Evolutionary conservation across 148 eudicot genomes (phyloP), one percentile per base, ranked within the genome.

Genomic region (Gaultheria prostrata): DNA sequence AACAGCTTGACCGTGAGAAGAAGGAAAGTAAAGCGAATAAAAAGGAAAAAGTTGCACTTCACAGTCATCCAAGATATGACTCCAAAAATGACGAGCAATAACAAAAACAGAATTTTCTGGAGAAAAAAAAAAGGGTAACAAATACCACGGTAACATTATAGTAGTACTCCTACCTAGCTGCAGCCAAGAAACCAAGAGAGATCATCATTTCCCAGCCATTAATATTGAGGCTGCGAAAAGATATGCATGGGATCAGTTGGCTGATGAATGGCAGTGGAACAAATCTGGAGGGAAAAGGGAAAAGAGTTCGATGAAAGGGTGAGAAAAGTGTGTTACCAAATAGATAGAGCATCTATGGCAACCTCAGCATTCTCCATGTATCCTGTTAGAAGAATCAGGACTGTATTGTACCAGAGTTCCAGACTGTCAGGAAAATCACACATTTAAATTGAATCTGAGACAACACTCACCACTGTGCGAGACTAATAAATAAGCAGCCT

Each of bases 281-380:
- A 32, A 30, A 8, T 8, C 46, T 59, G 21, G 45, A n/a, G 74
- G 46, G 33, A 65, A 18, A 24, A 26, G 51, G 48, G 51, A 50
- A 48, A 48, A 71, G 63, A 56, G 14, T 8, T 9, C 3, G 3
- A n/a, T 18, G 61, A 48, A 76, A 14, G 30, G 21, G 54, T 6
- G 14, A 43, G n/a, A 82, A 30, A 30, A 63, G 28, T 53, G 24
- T 81, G 13, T 43, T 88, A 86, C 90, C 90, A 88, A 33, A 88
- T 85, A 21, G 90, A 86, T 78, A 88, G 86, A 54, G 90, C 90
- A 80, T 82, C 87, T 54, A 86, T 77, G 18, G 74, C 65, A 24
- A 85, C 87, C 85, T 86, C 84, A 18, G 90, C 86, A 86, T 88
- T 86, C 49, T 28, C 51, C 85, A 86, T n/a, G 54, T 82, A 61